A percentile compares a stretch with the other conserved stretches of the same genome.
Evolutionary conservation across 441 rosid genomes (phyloP).

Genomic region (Pelargonium myrrhifolium): DNA sequence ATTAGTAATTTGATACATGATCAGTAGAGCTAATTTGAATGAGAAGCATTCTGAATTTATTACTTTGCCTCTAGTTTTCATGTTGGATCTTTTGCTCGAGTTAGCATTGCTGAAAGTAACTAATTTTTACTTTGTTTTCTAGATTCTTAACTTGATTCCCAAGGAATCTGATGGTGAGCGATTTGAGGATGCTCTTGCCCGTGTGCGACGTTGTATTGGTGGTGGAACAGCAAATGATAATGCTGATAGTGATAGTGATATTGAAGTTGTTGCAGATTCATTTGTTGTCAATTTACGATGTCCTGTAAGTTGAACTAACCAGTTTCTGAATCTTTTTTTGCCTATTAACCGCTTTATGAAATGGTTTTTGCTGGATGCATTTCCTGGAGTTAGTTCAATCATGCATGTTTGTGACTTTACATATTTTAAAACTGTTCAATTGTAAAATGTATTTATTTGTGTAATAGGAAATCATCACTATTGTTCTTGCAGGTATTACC

Average conservation of each 20-base stretch:
- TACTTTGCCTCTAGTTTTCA: no score
- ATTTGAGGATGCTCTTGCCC: slow-evolving; percentile 83
- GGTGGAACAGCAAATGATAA: slow-evolving; percentile 72
- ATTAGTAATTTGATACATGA: neutral
- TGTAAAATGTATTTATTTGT: neutral
- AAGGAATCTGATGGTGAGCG: slow-evolving; percentile 77
- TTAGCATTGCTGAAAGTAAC: neutral
- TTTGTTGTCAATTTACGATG: slow-evolving; percentile 79
- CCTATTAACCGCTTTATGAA: neutral
- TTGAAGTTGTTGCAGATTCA: slow-evolving; percentile 95
- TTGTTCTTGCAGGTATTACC: neutral
- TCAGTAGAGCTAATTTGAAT: neutral
- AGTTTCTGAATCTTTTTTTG: neutral
- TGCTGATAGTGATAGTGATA: slow-evolving; percentile 93
- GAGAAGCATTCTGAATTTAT: no score
- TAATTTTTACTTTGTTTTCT: slow-evolving; percentile 18
- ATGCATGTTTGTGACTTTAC: neutral
- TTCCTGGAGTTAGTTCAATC: neutral
- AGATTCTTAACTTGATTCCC: slow-evolving; percentile 80
- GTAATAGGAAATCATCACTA: neutral
- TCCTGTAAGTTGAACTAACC: slow-evolving; percentile 59
- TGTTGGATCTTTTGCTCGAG: neutral
- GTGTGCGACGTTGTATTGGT: slow-evolving; percentile 85
- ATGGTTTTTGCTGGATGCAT: neutral
- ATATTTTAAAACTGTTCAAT: no score